Percentiles rank a stretch among this genome's conserved stretches.
These are phyloP conservation scores for Pyrenopolyporus hunteri DNA, from an alignment of 495 filamentous ascomycete genomes.

Conservation along the genomic window DNA sequence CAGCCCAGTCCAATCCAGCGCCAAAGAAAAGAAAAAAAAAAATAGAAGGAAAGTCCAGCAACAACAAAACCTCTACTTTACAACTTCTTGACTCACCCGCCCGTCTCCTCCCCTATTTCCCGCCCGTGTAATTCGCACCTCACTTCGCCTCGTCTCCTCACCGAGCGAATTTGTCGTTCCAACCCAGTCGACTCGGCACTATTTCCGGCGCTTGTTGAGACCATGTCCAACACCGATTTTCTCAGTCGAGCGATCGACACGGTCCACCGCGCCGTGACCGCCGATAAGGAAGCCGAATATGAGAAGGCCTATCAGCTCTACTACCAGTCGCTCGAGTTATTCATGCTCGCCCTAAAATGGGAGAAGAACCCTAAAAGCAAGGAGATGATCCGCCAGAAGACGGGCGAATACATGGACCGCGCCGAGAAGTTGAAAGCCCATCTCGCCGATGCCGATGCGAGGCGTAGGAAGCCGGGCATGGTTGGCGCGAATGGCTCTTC, in stretches of 20 bases:
- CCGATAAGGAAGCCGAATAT: slow-evolving; percentile 94
- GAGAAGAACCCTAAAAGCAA: slow-evolving; percentile 97
- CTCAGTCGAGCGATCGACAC: slow-evolving; percentile 91
- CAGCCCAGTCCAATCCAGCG: slow-evolving; percentile 27
- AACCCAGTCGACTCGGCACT: slow-evolving; percentile 11
- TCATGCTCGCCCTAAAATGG: slow-evolving; percentile 97
- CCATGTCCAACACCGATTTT: slow-evolving; percentile 99
- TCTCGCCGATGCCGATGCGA: slow-evolving; percentile 75
- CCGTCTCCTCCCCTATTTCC: background rate
- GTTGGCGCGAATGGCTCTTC: slow-evolving; percentile 87
- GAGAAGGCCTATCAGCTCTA: slow-evolving; percentile 95
- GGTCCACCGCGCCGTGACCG: slow-evolving; percentile 96
- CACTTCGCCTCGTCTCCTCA: slow-evolving; percentile 1
- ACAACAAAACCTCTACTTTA: too few species aligned
- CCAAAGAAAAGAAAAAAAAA: slow-evolving; percentile 25
- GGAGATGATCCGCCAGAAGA: slow-evolving; percentile 93
- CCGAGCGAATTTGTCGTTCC: background rate
- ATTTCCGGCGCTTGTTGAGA: slow-evolving; percentile 37
- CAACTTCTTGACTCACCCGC: background rate
- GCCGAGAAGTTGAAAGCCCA: slow-evolving; percentile 97
- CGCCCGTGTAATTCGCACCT: background rate
- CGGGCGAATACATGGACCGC: slow-evolving; percentile 95
- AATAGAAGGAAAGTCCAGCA: background rate
- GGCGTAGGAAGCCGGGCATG: slow-evolving; percentile 73
- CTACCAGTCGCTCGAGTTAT: slow-evolving; percentile 90